A percentile compares a stretch with the other conserved stretches of the same genome.
phyloP scores from a whole-genome alignment of 1,284 basidiomycete genomes.

The Exobasidium cylindrosporum region DNA sequence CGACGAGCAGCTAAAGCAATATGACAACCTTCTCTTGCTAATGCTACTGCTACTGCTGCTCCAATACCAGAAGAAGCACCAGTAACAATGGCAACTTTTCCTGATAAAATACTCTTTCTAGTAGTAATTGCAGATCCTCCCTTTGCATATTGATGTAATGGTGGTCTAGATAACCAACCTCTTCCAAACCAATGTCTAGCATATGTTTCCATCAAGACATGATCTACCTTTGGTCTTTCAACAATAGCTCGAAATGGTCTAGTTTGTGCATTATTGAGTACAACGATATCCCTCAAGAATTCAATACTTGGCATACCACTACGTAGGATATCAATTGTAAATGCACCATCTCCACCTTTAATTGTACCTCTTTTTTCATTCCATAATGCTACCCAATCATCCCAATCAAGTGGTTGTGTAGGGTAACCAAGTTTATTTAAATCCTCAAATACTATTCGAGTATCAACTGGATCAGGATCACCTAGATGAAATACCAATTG shows the following conservation, averaged over 20 bases:
- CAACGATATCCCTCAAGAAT: conserved; percentile 34
- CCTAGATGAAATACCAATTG: conserved; percentile 48
- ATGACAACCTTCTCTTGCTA: conserved; percentile 33
- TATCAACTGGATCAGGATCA: conserved; percentile 44
- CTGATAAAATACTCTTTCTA: conserved; percentile 25
- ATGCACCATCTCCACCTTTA: conserved; percentile 33
- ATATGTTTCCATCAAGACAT: conserved; percentile 44
- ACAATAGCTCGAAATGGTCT: conserved; percentile 21
- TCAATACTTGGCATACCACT: conserved; percentile 50
- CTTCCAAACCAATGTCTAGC: conserved; percentile 50
- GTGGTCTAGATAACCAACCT: conserved; percentile 45
- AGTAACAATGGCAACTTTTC: conserved; percentile 56
- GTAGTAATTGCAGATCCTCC: conserved; percentile 21
- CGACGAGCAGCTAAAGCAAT: conserved; percentile 35
- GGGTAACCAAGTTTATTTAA: conserved; percentile 45
- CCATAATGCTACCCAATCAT: conserved; percentile 50
- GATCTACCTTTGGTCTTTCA: conserved; percentile 43
- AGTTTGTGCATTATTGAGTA: conserved; percentile 49
- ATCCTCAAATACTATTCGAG: conserved; percentile 38
- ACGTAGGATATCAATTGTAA: conserved; percentile 48
- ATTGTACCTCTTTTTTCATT: conserved; percentile 33
- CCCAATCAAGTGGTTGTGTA: conserved; percentile 40
- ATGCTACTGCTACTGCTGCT: conserved; percentile 48
- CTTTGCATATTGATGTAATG: background rate
- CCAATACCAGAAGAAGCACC: conserved; percentile 57